A percentile compares a stretch with the other conserved stretches of the same genome.
phyloP scores from a whole-genome alignment of 139 green algal species.

The Volvox reticuliferus region DNA sequence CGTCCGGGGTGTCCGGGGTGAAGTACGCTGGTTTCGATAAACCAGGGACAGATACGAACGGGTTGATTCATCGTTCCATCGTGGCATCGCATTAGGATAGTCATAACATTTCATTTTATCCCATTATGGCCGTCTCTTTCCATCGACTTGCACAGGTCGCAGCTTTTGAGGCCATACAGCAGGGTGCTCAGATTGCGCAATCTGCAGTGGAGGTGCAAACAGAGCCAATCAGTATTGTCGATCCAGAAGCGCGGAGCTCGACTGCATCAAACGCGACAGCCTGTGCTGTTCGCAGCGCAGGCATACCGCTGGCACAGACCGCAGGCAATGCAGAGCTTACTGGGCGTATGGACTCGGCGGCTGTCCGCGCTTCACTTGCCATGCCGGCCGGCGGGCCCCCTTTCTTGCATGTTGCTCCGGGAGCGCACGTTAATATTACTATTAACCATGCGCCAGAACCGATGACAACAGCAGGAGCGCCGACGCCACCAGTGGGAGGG shows the following conservation, averaged over 20 bases:
- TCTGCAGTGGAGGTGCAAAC: not conserved
- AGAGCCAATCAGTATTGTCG: not conserved
- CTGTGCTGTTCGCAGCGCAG: not conserved
- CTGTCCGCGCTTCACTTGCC: not conserved
- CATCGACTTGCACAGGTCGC: not conserved
- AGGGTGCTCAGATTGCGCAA: not conserved
- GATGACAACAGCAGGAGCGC: not conserved
- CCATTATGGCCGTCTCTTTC: too few species aligned
- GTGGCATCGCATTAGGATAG: too few species aligned
- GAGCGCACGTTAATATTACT: conserved; percentile 18
- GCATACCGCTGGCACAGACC: not conserved
- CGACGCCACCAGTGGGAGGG: not conserved
- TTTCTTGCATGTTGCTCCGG: conserved; percentile 5
- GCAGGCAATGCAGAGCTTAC: not conserved
- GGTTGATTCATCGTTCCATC: too few species aligned
- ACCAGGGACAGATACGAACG: too few species aligned
- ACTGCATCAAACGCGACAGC: not conserved
- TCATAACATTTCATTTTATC: too few species aligned
- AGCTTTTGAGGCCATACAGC: not conserved
- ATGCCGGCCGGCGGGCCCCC: not conserved
- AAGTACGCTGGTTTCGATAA: too few species aligned
- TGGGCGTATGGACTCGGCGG: not conserved
- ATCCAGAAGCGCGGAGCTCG: not conserved
- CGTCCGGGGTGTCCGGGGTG: too few species aligned
- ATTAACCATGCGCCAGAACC: not conserved